Base-by-base conservation (phyloP, 139 green algal genomes). In the Chlamydomonas sp. region DNA sequence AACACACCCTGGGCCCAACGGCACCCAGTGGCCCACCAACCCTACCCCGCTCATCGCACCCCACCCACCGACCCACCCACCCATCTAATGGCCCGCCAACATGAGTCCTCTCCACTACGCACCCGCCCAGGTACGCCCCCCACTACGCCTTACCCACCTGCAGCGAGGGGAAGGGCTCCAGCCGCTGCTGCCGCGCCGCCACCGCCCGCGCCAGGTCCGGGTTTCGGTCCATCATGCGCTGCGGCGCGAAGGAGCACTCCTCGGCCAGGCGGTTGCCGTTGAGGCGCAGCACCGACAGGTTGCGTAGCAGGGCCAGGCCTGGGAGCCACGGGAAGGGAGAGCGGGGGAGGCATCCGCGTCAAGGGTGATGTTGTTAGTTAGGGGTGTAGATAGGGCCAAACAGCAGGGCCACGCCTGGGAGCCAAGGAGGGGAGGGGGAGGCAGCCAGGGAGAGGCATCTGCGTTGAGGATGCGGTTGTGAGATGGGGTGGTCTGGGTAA, bases 241-340 rank as follows among this genome's bases (percentile, higher is more conserved):
- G 61, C 1, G 85, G n/a, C 18, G 77, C 77, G 85, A 93, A 93
- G 75, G 31, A 86, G 78, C 82, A 90, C 66, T 90, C 91, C 68
- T 93, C 91, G 15, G 85, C 94, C 62, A 95, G 75, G 49, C 91
- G 88, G 86, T 96, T 97, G 90, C 74, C 85, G 89, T 89, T 91
- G 6, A 93, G 77, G n/a, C 80, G 91, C 20, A 95, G 85, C 17
- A 93, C 90, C 3, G 80, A 57, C 85, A 95, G 78, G 10, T 87
- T 15, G 0, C 66, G 57, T 14, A 95, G 87, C 57, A 93, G 82
- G 1, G 89, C 85, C 49, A 95, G 90, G 6, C 85, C 89, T 87
- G 78, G 18, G 20, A 10, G 3, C 31, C 31, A 69, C 7, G 71
- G 77, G 63, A 89, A 31, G 63, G 66, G 69, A 63, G 62, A 58